phyloP scores from a whole-genome alignment of 139 green algal genomes.

The Auxenochlorella pyrenoidosa region DNA sequence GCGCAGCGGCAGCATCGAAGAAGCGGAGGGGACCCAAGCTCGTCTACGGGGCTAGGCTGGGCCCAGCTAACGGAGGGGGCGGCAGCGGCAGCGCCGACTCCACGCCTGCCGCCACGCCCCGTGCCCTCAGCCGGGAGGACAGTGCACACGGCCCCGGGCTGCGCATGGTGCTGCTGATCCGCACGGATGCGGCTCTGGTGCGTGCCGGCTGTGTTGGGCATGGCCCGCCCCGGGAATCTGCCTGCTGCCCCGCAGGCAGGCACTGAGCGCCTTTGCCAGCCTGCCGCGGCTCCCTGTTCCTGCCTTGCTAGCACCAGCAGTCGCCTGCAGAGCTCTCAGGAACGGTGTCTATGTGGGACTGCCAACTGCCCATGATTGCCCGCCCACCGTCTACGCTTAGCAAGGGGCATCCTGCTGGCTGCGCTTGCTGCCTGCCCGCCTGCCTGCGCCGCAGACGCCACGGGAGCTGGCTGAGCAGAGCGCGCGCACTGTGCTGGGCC shows the following conservation, averaged over 20 bases:
- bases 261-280: too few species aligned
- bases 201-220: neutral
- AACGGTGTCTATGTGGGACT: too few species aligned
- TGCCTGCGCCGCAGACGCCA: neutral
- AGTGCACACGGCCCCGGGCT: neutral
- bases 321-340: too few species aligned
- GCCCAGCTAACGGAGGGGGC: neutral
- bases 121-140: neutral
- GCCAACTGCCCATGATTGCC: too few species aligned
- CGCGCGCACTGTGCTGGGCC: neutral
- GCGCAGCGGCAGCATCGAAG: neutral
- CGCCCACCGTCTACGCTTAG: too few species aligned
- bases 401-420: too few species aligned
- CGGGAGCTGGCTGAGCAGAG: slow-evolving; percentile 3
- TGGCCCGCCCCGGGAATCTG: too few species aligned
- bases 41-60: neutral
- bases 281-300: too few species aligned
- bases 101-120: slow-evolving; percentile 13
- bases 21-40: neutral
- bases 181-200: slow-evolving; percentile 1
- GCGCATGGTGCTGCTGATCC: slow-evolving; percentile 7
- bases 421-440: too few species aligned
- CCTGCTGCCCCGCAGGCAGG: too few species aligned
- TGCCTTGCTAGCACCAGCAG: too few species aligned
- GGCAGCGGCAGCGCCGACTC: slow-evolving; percentile 2